Base-by-base conservation (phyloP, 208 protist genomes). In the Naegleria lovaniensis region DNA sequence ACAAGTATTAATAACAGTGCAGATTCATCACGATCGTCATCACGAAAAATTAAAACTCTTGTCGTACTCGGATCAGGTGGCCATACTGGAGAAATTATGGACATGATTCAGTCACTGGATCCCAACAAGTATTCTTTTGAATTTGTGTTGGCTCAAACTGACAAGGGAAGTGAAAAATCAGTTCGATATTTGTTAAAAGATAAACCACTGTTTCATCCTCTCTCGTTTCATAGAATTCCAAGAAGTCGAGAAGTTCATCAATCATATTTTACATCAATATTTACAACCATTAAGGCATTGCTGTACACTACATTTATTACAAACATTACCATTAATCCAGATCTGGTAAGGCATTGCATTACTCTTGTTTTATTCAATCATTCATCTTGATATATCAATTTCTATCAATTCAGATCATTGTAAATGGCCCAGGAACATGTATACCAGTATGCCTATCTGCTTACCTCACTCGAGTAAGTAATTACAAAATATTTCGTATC, bases 361-460 rank as follows among this genome's bases (percentile, higher is more conserved):
- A 76, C n/a, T n/a, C n/a, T n/a, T n/a, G n/a, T n/a, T n/a, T n/a
- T 67, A 67, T 19, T 67, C 19, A 67, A 25, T 19, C 9, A 25
- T 67, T 67, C 19, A 25, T 67, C 9, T 67, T 67, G 9, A 19
- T 25, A 25, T 67, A 67, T 67, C 19, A 67, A 67, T 25, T 67
- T 9, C 9, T n/a, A n/a, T n/a, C n/a, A n/a, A n/a, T n/a, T n/a
- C n/a, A 85, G 79, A 85, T 89, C 38, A 92, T 98, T n/a, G 93
- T 93, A 11, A 98, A 98, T 91, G 97, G 97, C 0, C 97, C 97
- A 85, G 97, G 96, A 39, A 95, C 97, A 79, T 98, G 97, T 92
- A 92, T 98, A 48, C 97, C 97, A 22, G 94, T 97, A 16, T 94
- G 96, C 29, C 88, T 92, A 15, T 95, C 95, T 2, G 91, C 92